phyloP scores from a whole-genome alignment of 1,284 basidiomycete species.

The Cryptococcus sp. region DNA sequence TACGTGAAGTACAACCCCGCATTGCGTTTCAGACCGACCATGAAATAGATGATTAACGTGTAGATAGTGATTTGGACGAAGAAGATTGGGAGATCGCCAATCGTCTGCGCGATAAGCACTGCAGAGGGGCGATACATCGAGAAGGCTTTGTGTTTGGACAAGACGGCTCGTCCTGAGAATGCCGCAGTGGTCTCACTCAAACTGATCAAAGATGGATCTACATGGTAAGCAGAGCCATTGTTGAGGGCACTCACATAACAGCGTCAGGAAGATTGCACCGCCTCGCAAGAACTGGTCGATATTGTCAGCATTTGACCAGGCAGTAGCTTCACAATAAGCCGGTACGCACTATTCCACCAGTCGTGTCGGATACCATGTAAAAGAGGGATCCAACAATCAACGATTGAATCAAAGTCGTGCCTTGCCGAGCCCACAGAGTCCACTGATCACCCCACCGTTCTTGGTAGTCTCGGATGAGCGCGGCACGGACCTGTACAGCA shows the following conservation, averaged over 20 bases:
- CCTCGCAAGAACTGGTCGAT: constrained; percentile 68
- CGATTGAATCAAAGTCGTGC: constrained; percentile 38
- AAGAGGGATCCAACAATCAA: constrained; percentile 71
- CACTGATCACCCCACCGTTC: constrained; percentile 49
- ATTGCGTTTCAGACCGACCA: constrained; percentile 32
- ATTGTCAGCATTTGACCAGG: background rate
- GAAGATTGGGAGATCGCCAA: constrained; percentile 60
- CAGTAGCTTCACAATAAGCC: too few species aligned
- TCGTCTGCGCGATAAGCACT: constrained; percentile 63
- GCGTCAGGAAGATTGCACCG: constrained; percentile 61
- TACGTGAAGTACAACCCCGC: constrained; percentile 50
- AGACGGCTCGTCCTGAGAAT: constrained; percentile 71
- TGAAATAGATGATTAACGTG: constrained; percentile 51
- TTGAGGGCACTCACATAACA: constrained; percentile 43
- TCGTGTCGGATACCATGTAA: constrained; percentile 63
- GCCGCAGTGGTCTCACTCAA: constrained; percentile 71
- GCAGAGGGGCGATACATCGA: constrained; percentile 54
- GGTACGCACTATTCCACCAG: constrained; percentile 59
- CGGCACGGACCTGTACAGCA: constrained; percentile 26
- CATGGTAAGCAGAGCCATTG: background rate
- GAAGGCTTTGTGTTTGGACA: constrained; percentile 59
- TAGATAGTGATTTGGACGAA: constrained; percentile 52
- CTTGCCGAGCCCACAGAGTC: constrained; percentile 45
- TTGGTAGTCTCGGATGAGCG: constrained; percentile 45
- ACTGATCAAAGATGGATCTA: constrained; percentile 55